Evolutionary conservation across 495 filamentous ascomycete species (phyloP), one percentile per base, ranked within the genome.

Genomic region (Daldinia decipiens): DNA sequence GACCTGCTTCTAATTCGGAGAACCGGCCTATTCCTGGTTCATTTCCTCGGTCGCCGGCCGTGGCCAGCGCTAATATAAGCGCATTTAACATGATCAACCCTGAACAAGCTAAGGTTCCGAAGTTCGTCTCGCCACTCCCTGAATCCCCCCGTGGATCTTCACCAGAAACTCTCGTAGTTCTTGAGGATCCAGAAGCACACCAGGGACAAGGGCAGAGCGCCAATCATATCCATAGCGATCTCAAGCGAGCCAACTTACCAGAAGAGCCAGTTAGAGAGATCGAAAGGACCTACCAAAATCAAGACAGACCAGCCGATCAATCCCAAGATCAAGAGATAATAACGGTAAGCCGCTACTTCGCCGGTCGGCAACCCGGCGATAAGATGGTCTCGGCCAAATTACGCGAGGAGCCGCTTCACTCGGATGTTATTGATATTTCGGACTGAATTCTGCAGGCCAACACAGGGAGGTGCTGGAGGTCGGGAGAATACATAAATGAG

Each of bases 351-450:
- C 65, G 29, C 17, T 65, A 51, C 15, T 72, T 73, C 17, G 70
- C 60, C n/a, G 70, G 70, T 4, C 56, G 65, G 21, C 50, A 57
- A 8, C 50, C 50, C 11, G 57, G 50, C 39, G 70, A 73, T 26
- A 61, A 17, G 13, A 65, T 65, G 65, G 39, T 65, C 4, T 65
- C 56, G 56, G 70, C 70, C n/a, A 73, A 34, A 40, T 60, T 73
- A 59, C 70, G 45, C 19, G 59, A 62, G 36, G 60, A 65, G 27
- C 60, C 56, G 11, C 27, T 2, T 34, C 47, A 50, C 27, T 38
- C 56, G 7, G 32, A 15, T 8, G 43, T 31, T 3, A 45, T 73
- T 26, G 65, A 73, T 43, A 55, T 73, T 12, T 73, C 70, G 12
- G 70, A 73, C 36, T 73, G 59, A 51, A 34, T 64, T 12, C 31